phyloP scores from a whole-genome alignment of 2,329 filamentous ascomycete species.

The Ophiostoma sp. region DNA sequence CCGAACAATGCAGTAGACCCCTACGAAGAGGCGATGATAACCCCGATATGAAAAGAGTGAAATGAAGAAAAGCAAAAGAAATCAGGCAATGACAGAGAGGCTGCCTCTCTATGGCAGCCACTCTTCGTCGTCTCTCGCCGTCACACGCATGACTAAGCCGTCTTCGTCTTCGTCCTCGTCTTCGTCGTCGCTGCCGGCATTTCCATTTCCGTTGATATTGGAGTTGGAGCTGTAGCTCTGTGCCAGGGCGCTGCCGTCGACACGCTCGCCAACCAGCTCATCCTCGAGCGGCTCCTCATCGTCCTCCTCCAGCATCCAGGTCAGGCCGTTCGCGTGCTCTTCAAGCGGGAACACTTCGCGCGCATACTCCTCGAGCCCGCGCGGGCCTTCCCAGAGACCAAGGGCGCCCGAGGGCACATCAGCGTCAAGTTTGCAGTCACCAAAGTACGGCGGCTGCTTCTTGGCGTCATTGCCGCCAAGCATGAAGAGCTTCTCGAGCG shows the following conservation, averaged over 20 bases:
- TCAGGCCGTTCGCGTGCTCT: slow-evolving; percentile 86
- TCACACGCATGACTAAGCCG: slow-evolving; percentile 52
- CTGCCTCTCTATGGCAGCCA: slow-evolving; percentile 47
- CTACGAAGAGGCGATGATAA: background rate
- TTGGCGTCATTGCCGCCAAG: slow-evolving; percentile 45
- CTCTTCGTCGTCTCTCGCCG: slow-evolving; percentile 54
- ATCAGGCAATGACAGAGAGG: background rate
- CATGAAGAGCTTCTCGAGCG: slow-evolving; percentile 55
- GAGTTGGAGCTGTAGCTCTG: background rate
- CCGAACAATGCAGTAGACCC: slow-evolving; percentile 10
- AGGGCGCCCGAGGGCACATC: slow-evolving; percentile 70
- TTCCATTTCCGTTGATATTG: slow-evolving; percentile 17
- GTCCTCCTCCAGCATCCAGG: slow-evolving; percentile 71
- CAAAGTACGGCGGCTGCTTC: slow-evolving; percentile 60
- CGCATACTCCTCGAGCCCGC: slow-evolving; percentile 90
- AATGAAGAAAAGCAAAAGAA: background rate
- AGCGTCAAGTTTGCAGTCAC: slow-evolving; percentile 49
- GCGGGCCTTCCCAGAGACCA: slow-evolving; percentile 83
- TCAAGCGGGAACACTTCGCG: slow-evolving; percentile 90
- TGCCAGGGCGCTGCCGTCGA: background rate
- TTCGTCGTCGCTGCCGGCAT: slow-evolving; percentile 39
- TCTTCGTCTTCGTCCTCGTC: slow-evolving; percentile 51
- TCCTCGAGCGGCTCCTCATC: slow-evolving; percentile 37
- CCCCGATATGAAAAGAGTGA: background rate
- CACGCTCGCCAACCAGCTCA: slow-evolving; percentile 35